A percentile compares a stretch with the other conserved stretches of the same genome.
phyloP scores from a whole-genome alignment of 2,329 filamentous ascomycete species.

The Aspergillus terreus region DNA sequence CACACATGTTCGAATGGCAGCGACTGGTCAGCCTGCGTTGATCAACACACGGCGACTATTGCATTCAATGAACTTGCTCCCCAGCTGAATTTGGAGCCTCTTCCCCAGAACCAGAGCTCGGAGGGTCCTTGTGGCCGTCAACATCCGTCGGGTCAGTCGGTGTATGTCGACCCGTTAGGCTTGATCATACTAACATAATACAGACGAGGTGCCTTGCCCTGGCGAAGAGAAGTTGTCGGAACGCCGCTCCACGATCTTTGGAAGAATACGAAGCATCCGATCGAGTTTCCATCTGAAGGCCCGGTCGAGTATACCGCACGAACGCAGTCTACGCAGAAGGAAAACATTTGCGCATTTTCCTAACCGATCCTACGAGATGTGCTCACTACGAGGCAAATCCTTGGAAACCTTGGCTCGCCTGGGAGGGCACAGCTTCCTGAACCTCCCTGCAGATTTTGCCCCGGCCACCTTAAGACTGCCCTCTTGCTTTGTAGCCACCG shows the following conservation, averaged over 20 bases:
- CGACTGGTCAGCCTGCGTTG: slow-evolving; percentile 19
- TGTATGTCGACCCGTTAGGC: too few species aligned
- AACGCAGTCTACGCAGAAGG: slow-evolving; percentile 32
- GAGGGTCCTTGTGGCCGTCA: too few species aligned
- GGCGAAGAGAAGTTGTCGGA: slow-evolving; percentile 8
- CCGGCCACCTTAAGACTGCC: slow-evolving; percentile 39
- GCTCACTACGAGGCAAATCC: slow-evolving; percentile 32
- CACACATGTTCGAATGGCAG: slow-evolving; percentile 19
- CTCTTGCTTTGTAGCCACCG: slow-evolving; percentile 41
- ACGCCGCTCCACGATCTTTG: slow-evolving; percentile 20
- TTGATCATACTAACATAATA: not conserved
- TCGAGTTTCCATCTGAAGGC: slow-evolving; percentile 28
- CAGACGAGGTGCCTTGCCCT: not conserved
- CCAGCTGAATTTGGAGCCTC: slow-evolving; percentile 19
- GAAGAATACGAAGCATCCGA: slow-evolving; percentile 32
- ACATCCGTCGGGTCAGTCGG: too few species aligned
- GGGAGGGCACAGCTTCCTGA: slow-evolving; percentile 40
- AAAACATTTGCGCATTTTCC: slow-evolving; percentile 37
- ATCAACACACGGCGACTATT: slow-evolving; percentile 21
- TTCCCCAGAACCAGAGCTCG: not conserved
- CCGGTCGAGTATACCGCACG: slow-evolving; percentile 11
- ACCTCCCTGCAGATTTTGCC: slow-evolving; percentile 34
- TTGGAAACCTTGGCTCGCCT: slow-evolving; percentile 42
- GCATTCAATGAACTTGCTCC: slow-evolving; percentile 30
- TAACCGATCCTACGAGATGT: slow-evolving; percentile 24